These are phyloP conservation scores for Candida neerlandica DNA, from an alignment of 1,139 yeast species.

Conservation along the genomic window DNA sequence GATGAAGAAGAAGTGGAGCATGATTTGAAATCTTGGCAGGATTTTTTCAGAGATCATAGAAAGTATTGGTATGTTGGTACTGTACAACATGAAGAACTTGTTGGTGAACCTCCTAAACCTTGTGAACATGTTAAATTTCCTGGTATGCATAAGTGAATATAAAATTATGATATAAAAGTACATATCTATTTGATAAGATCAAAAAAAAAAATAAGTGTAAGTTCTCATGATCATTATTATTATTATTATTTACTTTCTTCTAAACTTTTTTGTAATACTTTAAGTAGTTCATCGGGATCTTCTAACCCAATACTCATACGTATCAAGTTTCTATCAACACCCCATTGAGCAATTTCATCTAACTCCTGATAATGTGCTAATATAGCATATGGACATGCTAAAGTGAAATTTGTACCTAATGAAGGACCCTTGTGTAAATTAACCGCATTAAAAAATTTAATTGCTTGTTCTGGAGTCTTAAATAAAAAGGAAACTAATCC, in stretches of 20 bases:
- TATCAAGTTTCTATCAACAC: conserved; percentile 77
- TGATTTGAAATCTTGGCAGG: conserved; percentile 52
- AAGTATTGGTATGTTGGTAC: conserved; percentile 69
- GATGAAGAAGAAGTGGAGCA: conserved; percentile 32
- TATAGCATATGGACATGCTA: conserved; percentile 89
- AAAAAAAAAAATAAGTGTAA: too few relatives aligned
- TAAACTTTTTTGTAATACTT: conserved; percentile 59
- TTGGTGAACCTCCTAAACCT: conserved; percentile 40
- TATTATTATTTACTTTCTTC: conserved; percentile 26
- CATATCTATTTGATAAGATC: not conserved
- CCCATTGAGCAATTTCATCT: conserved; percentile 81
- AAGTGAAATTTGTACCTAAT: conserved; percentile 89
- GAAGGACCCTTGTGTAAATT: conserved; percentile 90
- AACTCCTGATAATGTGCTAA: conserved; percentile 86
- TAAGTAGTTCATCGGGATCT: conserved; percentile 55
- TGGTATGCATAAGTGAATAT: conserved; percentile 16
- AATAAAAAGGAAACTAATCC: conserved; percentile 83
- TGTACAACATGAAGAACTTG: conserved; percentile 43
- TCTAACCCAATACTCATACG: conserved; percentile 87
- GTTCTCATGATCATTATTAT: not conserved
- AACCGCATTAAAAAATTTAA: conserved; percentile 72
- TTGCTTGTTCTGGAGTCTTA: conserved; percentile 65
- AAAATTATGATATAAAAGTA: not conserved
- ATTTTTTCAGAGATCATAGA: conserved; percentile 46
- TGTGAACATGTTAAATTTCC: conserved; percentile 44